Evolutionary conservation across 305 asterid genomes (phyloP).

Genomic region (Lippia alba): DNA sequence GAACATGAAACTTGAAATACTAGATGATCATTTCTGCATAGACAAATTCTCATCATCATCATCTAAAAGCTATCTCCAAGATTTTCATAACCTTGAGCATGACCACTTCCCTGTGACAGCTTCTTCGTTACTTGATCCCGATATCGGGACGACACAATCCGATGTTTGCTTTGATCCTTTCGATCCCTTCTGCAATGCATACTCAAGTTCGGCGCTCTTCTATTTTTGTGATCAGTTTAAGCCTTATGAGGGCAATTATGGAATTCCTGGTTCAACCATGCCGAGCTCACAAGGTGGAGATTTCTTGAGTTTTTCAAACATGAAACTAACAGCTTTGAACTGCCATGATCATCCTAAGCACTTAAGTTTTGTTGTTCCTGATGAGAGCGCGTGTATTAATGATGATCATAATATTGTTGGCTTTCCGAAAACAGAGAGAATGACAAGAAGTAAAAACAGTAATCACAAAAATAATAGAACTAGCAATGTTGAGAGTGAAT

Average conservation of each 20-base stretch:
- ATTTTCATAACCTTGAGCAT: slow-evolving; percentile 55
- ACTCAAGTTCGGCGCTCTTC: slow-evolving; percentile 12
- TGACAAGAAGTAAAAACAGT: slow-evolving; percentile 16
- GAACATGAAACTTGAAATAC: slow-evolving; percentile 45
- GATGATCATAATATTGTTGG: slow-evolving; percentile 40
- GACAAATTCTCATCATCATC: slow-evolving; percentile 41
- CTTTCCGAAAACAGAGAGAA: slow-evolving; percentile 25
- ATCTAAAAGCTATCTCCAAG: slow-evolving; percentile 53
- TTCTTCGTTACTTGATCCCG: slow-evolving; percentile 47
- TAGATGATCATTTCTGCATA: slow-evolving; percentile 48
- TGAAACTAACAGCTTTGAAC: slow-evolving; percentile 35
- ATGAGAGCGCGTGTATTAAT: slow-evolving; percentile 68
- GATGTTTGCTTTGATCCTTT: slow-evolving; percentile 45
- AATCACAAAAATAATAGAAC: slow-evolving; percentile 11
- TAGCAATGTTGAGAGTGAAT: slow-evolving; percentile 30
- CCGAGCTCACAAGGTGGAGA: slow-evolving; percentile 44
- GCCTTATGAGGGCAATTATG: slow-evolving; percentile 47
- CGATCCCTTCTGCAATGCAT: slow-evolving; percentile 44
- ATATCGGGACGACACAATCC: slow-evolving; percentile 38
- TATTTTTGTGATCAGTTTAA: slow-evolving; percentile 39
- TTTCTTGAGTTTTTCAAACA: slow-evolving; percentile 36
- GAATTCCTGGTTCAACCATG: slow-evolving; percentile 36
- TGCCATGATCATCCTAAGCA: slow-evolving; percentile 39
- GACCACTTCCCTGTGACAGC: slow-evolving; percentile 29
- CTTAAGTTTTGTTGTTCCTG: slow-evolving; percentile 46